Conservation (phyloP, 2,329 filamentous ascomycete genomes). For the Colletotrichum aenigma region DNA sequence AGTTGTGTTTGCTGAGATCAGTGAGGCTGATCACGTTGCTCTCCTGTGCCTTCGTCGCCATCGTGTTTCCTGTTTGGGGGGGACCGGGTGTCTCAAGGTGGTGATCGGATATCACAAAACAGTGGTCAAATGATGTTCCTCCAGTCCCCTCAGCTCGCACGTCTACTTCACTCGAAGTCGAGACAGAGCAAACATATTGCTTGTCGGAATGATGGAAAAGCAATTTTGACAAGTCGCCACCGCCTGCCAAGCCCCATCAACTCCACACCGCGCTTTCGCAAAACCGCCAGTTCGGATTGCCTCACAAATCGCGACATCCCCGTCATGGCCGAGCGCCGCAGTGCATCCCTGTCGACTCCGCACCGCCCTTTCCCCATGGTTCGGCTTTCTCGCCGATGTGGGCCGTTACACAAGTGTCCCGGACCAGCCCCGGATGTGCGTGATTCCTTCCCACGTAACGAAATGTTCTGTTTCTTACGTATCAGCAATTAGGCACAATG, state of each 20-base stretch:
- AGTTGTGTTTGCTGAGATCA: conserved; percentile 53
- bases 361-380: neutral
- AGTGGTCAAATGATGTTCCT: neutral
- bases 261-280: neutral
- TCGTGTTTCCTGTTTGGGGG: neutral
- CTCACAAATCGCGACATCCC: conserved; percentile 1
- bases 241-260: neutral
- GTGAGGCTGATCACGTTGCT: conserved; percentile 22
- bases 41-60: neutral
- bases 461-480: neutral
- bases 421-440: neutral
- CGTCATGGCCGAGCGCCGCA: neutral
- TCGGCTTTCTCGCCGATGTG: conserved; percentile 16
- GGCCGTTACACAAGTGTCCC: neutral
- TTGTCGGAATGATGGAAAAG: neutral
- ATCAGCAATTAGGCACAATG: neutral
- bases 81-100: neutral
- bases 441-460: neutral
- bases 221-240: neutral
- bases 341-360: neutral
- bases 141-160: neutral
- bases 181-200: neutral
- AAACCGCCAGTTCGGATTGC: neutral
- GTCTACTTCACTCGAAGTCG: neutral
- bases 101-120: neutral